Evolutionary conservation across 2,329 filamentous ascomycete species (phyloP).

Genomic region (Calycina herbarum): DNA sequence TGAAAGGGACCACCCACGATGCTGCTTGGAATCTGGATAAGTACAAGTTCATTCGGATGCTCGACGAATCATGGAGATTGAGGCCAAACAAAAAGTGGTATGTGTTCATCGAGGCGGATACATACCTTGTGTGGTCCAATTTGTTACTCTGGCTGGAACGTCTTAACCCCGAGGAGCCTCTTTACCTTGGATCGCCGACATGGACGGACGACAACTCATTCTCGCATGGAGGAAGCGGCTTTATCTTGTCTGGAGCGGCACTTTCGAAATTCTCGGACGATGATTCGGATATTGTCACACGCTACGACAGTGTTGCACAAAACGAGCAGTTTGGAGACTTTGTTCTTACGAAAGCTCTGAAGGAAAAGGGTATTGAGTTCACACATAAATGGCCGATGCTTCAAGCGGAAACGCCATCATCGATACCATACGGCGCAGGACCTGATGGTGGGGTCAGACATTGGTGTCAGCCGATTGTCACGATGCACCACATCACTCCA

Average conservation of each 20-base stretch:
- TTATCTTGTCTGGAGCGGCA: constrained; percentile 50
- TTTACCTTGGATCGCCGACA: constrained; percentile 52
- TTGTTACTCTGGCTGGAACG: constrained; percentile 48
- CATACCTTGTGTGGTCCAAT: constrained; percentile 55
- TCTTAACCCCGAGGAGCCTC: constrained; percentile 44
- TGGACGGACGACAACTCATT: constrained; percentile 47
- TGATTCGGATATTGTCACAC: constrained; percentile 45
- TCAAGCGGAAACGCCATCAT: constrained; percentile 54
- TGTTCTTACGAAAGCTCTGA: constrained; percentile 47
- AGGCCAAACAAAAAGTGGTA: constrained; percentile 57
- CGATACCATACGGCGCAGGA: constrained; percentile 43
- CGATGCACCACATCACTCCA: constrained; percentile 55
- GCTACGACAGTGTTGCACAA: constrained; percentile 45
- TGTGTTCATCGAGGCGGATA: constrained; percentile 58
- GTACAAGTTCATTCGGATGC: constrained; percentile 61
- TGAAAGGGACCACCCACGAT: constrained; percentile 37
- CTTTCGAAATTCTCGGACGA: constrained; percentile 48
- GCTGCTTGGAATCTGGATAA: constrained; percentile 55
- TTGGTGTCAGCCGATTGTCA: constrained; percentile 57
- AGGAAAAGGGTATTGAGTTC: constrained; percentile 46
- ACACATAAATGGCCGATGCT: constrained; percentile 51
- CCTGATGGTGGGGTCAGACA: constrained; percentile 38
- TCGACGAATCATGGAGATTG: constrained; percentile 51
- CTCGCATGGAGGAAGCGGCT: constrained; percentile 57
- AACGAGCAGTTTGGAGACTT: constrained; percentile 52